These are phyloP conservation scores for Scutellaria barbata DNA, from an alignment of 257 asterid species.

Conservation along the genomic window DNA sequence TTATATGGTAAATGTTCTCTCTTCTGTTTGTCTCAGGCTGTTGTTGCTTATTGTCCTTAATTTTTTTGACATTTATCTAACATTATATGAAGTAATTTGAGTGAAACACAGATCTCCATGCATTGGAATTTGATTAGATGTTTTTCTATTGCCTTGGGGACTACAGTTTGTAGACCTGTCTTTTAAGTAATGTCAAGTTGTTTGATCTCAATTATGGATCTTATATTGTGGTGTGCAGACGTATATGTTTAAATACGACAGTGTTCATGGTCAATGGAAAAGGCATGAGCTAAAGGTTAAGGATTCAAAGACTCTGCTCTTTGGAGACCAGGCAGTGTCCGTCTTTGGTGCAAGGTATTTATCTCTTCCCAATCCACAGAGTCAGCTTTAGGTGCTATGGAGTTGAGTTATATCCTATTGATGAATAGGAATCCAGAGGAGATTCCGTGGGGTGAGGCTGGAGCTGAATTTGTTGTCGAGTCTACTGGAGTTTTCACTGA, in stretches of 20 bases:
- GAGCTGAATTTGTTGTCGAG: constrained; percentile 84
- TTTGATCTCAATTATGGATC: constrained; percentile 50
- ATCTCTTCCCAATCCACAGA: constrained; percentile 11
- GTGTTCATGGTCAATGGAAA: constrained; percentile 86
- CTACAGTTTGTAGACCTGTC: background rate
- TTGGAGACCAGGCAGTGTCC: constrained; percentile 70
- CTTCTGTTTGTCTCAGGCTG: no score
- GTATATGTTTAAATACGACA: constrained; percentile 89
- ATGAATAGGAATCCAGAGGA: constrained; percentile 79
- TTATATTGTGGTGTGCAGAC: constrained; percentile 45
- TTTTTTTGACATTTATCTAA: background rate
- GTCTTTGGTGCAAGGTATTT: constrained; percentile 68
- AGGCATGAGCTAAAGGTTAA: constrained; percentile 66
- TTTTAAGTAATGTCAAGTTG: background rate
- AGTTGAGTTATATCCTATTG: background rate
- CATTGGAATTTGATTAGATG: background rate
- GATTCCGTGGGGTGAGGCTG: constrained; percentile 83
- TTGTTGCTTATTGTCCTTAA: background rate
- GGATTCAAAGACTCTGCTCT: constrained; percentile 81
- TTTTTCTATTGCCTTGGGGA: background rate
- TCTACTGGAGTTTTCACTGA: constrained; percentile 86
- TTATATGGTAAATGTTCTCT: constrained; percentile 61
- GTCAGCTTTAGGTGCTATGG: background rate
- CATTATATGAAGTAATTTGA: background rate
- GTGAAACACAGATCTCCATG: background rate